Conservation (phyloP, 306 rosid species). For the Trichosanthes cucumerina region DNA sequence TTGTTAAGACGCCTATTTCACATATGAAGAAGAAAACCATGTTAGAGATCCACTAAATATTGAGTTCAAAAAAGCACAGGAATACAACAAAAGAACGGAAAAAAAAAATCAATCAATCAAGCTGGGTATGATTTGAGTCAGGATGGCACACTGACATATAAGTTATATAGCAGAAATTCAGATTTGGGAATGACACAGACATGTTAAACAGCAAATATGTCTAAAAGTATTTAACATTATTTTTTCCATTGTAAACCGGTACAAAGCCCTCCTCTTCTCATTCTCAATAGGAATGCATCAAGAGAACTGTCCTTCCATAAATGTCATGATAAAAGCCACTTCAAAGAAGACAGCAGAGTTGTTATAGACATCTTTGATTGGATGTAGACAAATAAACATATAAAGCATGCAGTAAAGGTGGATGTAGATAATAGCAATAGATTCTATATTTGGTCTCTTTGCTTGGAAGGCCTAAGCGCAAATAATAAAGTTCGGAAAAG, state of each 20-base stretch:
- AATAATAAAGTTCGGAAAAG: background rate
- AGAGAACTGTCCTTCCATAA: background rate
- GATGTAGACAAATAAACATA: background rate
- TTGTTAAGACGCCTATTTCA: slow-evolving; percentile 86
- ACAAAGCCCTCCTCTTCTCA: background rate
- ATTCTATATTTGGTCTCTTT: background rate
- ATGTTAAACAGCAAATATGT: background rate
- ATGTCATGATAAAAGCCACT: background rate
- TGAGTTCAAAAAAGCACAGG: background rate
- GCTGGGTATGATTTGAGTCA: background rate
- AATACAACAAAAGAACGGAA: background rate
- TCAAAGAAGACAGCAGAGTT: background rate
- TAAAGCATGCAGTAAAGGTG: background rate
- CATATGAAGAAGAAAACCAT: background rate
- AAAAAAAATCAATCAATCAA: background rate
- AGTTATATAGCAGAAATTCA: background rate
- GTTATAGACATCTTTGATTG: background rate
- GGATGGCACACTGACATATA: background rate
- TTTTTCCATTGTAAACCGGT: background rate
- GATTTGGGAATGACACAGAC: background rate
- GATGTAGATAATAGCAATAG: background rate
- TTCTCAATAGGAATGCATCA: background rate
- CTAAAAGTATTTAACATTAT: background rate
- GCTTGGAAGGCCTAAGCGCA: background rate
- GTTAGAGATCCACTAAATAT: background rate